A percentile compares a stretch with the other conserved stretches of the same genome.
Evolutionary conservation across 192 early-diverging fungal species (phyloP).

Genomic region (Lunasporangiospora selenospora): DNA sequence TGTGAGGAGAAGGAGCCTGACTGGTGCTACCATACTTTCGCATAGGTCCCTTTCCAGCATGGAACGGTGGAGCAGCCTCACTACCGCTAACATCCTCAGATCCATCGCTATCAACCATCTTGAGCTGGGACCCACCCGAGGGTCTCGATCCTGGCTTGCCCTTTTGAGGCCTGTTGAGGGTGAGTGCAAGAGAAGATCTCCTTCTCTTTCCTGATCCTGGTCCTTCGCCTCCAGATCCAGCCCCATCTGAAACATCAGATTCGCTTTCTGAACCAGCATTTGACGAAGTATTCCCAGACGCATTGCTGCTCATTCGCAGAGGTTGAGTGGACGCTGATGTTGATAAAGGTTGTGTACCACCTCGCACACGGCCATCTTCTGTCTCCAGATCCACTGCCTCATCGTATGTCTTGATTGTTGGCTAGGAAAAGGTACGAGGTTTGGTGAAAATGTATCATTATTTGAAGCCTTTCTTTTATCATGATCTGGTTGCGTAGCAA

Average conservation of each 20-base stretch:
- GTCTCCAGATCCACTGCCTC: conserved; percentile 73
- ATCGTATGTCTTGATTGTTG: conserved; percentile 74
- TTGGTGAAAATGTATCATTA: neutral
- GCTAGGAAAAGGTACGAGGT: conserved; percentile 42
- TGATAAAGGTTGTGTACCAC: conserved; percentile 1
- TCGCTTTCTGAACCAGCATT: conserved; percentile 31
- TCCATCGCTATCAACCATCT: conserved; percentile 43
- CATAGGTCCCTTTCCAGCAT: conserved; percentile 43
- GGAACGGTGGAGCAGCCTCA: conserved; percentile 9
- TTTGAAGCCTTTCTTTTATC: conserved; percentile 12
- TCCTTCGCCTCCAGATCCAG: conserved; percentile 22
- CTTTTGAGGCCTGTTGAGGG: conserved; percentile 24
- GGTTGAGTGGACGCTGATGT: conserved; percentile 4
- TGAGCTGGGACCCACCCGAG: neutral
- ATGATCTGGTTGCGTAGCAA: conserved; percentile 5
- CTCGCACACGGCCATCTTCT: conserved; percentile 34
- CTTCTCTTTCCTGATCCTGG: conserved; percentile 32
- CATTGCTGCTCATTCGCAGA: conserved; percentile 24
- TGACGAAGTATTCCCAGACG: conserved; percentile 20
- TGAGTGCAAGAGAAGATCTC: conserved; percentile 31
- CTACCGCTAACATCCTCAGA: conserved; percentile 23
- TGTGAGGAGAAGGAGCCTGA: no score
- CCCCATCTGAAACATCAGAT: conserved; percentile 21
- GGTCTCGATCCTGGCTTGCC: conserved; percentile 10
- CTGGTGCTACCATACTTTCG: conserved; percentile 33